These are phyloP conservation scores for Colletotrichum higginsianum DNA, from an alignment of 2,329 filamentous ascomycete genomes.

Conservation along the genomic window DNA sequence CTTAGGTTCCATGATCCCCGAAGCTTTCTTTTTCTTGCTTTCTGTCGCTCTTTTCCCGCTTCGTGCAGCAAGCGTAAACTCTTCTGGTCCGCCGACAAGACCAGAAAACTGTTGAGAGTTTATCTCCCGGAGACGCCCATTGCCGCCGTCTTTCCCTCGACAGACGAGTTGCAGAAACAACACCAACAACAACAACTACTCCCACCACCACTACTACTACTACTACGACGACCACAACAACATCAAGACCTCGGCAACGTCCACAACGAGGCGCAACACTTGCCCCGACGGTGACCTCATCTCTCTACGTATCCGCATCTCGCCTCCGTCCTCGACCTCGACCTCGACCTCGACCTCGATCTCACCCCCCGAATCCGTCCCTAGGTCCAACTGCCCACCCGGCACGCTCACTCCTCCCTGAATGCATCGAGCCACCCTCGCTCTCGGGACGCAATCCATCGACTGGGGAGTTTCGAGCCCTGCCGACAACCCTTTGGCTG, in stretches of 20 bases:
- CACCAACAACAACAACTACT: too few relatives aligned
- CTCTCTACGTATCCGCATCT: slow-evolving; percentile 9
- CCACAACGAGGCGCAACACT: slow-evolving; percentile 3
- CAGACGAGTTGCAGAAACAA: not conserved
- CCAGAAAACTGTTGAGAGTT: slow-evolving; percentile 4
- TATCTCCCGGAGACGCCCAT: slow-evolving; percentile 1
- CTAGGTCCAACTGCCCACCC: not conserved
- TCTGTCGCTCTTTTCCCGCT: slow-evolving; percentile 26
- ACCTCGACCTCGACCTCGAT: too few relatives aligned
- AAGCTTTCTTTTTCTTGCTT: slow-evolving; percentile 29
- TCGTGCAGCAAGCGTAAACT: not conserved
- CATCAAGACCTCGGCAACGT: too few relatives aligned
- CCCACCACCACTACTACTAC: too few relatives aligned
- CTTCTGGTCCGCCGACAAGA: slow-evolving; percentile 14
- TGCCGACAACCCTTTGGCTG: slow-evolving; percentile 40
- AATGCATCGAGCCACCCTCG: slow-evolving; percentile 51
- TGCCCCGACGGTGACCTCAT: slow-evolving; percentile 32
- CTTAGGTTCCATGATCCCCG: slow-evolving; percentile 39
- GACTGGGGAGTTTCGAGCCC: slow-evolving; percentile 46
- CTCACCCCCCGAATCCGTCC: not conserved
- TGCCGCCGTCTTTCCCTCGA: not conserved
- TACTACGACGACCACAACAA: too few relatives aligned
- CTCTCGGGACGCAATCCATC: slow-evolving; percentile 46
- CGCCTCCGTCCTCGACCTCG: not conserved
- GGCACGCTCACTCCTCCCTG: slow-evolving; percentile 43